phyloP scores from a whole-genome alignment of 2,329 filamentous ascomycete genomes.

The Cercospora canescens region DNA sequence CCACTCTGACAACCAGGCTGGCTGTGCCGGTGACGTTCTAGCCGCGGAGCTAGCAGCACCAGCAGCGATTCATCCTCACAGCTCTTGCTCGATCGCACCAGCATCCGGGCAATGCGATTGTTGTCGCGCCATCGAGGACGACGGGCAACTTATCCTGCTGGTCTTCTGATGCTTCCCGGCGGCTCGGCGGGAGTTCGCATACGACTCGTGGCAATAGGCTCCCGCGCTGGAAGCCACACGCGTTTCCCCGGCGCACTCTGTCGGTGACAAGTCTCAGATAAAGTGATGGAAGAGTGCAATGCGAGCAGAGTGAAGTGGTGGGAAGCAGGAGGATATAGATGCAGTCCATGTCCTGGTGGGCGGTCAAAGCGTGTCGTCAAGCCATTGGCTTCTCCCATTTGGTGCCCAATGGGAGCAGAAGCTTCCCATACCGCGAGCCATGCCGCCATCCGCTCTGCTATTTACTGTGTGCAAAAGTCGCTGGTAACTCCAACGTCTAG shows the following conservation, averaged over 20 bases:
- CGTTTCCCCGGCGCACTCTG: not conserved
- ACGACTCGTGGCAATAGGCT: not conserved
- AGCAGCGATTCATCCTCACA: not conserved
- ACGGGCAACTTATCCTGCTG: conserved; percentile 58
- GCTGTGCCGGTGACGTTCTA: conserved; percentile 1
- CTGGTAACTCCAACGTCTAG: not conserved
- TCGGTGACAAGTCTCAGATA: not conserved
- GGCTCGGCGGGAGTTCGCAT: conserved; percentile 63
- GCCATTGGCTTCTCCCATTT: not conserved
- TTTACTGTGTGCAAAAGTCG: not conserved
- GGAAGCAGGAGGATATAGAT: not conserved
- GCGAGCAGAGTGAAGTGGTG: not conserved
- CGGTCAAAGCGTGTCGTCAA: not conserved
- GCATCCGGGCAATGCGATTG: not conserved
- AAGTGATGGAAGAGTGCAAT: not conserved
- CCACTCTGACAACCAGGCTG: not conserved
- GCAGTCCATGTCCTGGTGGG: not conserved
- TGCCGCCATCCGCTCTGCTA: too few relatives aligned
- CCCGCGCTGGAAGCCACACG: not conserved
- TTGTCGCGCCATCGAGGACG: not conserved
- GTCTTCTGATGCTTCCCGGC: conserved; percentile 77
- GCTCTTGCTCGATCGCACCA: not conserved
- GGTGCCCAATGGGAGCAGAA: not conserved
- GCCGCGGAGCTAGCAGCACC: not conserved
- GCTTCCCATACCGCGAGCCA: not conserved